Conservation (phyloP, 2,329 filamentous ascomycete genomes). For the Periconia digitata region DNA sequence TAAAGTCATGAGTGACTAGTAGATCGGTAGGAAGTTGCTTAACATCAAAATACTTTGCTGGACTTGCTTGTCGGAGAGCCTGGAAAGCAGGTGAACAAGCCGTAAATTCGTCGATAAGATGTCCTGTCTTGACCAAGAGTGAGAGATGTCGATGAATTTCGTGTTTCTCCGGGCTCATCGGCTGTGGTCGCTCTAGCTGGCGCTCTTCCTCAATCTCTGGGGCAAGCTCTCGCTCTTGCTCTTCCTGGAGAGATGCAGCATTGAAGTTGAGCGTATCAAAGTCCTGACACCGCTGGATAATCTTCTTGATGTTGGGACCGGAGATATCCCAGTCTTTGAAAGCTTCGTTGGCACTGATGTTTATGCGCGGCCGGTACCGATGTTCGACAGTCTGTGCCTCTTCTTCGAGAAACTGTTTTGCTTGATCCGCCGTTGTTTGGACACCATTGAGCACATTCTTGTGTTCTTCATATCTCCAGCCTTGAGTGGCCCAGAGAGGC, state of each 20-base stretch:
- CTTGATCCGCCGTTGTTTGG: slow-evolving; percentile 25
- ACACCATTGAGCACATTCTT: slow-evolving; percentile 35
- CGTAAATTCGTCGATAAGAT: slow-evolving; percentile 4
- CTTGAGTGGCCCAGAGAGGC: slow-evolving; percentile 64
- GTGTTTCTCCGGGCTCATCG: slow-evolving; percentile 46
- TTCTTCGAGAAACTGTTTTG: slow-evolving; percentile 55
- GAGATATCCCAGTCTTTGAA: slow-evolving; percentile 13
- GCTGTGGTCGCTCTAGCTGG: slow-evolving; percentile 54
- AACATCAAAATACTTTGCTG: slow-evolving; percentile 37
- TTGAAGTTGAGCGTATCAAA: slow-evolving; percentile 33
- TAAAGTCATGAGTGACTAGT: slow-evolving; percentile 56
- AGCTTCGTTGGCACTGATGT: background rate
- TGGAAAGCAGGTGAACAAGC: slow-evolving; percentile 52
- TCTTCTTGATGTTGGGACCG: slow-evolving; percentile 20
- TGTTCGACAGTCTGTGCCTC: slow-evolving; percentile 57
- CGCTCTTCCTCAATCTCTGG: slow-evolving; percentile 65
- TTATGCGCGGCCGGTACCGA: slow-evolving; percentile 51
- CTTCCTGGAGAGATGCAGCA: slow-evolving; percentile 56
- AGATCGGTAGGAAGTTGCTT: slow-evolving; percentile 44
- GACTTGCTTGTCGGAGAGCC: slow-evolving; percentile 46
- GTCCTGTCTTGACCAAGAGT: slow-evolving; percentile 45
- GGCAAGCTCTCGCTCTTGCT: slow-evolving; percentile 69
- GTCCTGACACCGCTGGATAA: slow-evolving; percentile 21
- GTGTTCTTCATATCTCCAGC: slow-evolving; percentile 53
- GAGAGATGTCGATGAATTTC: slow-evolving; percentile 48